Conservation (phyloP, 2,329 filamentous ascomycete genomes). For the Penicillium italicum region DNA sequence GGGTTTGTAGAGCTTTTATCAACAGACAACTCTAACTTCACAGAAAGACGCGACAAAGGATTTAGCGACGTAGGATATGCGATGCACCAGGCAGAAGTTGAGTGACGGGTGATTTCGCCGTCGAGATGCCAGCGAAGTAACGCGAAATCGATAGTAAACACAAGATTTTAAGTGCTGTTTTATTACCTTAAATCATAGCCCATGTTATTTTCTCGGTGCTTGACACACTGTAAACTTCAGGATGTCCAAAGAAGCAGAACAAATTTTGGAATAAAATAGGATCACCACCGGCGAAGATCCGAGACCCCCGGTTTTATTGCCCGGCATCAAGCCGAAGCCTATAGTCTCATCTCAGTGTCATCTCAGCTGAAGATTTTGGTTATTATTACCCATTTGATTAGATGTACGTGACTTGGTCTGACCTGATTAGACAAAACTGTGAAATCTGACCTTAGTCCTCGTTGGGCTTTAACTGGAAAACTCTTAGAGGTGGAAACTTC, state of each 20-base stretch:
- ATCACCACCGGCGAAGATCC: too few relatives aligned
- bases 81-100: neutral
- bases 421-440: constrained; percentile 12
- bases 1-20: too few relatives aligned
- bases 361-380: constrained; percentile 18
- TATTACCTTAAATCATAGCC: too few relatives aligned
- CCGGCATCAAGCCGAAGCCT: constrained; percentile 44
- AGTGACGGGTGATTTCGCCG: neutral
- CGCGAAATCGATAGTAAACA: neutral
- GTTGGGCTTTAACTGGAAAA: constrained; percentile 18
- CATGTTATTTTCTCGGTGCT: too few relatives aligned
- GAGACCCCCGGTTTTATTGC: constrained; percentile 46
- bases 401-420: neutral
- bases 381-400: neutral
- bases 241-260: too few relatives aligned
- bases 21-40: neutral
- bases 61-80: neutral
- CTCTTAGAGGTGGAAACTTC: constrained; percentile 14
- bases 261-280: too few relatives aligned
- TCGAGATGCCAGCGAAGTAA: neutral
- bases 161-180: too few relatives aligned
- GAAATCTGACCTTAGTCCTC: constrained; percentile 16
- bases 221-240: too few relatives aligned
- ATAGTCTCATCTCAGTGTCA: constrained; percentile 35
- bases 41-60: neutral